Conservation (phyloP, 441 rosid species). For the Populus hybrid region DNA sequence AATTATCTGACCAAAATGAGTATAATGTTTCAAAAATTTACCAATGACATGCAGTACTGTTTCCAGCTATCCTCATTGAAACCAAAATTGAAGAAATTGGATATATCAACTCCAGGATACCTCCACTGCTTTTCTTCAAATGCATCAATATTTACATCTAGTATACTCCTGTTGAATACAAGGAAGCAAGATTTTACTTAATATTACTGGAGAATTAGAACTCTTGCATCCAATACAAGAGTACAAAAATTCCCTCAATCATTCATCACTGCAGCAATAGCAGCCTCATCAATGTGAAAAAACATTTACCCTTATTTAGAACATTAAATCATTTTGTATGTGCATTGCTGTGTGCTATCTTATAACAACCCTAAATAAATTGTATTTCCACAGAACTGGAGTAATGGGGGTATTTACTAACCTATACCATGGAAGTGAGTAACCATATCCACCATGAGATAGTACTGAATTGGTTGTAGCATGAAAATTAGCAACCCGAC, state of each 20-base stretch:
- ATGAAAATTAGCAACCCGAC: conserved; percentile 21
- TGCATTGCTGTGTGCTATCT: not conserved
- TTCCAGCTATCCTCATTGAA: conserved; percentile 56
- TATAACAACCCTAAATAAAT: not conserved
- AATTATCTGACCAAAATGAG: not conserved
- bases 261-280: not conserved
- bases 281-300: not conserved
- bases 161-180: conserved; percentile 39
- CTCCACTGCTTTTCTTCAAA: conserved; percentile 56
- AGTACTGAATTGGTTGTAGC: conserved; percentile 20
- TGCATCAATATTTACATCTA: conserved; percentile 43
- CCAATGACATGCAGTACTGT: conserved; percentile 45
- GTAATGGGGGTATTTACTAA: conserved; percentile 29
- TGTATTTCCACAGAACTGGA: not conserved
- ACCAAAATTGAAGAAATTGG: conserved; percentile 58
- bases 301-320: not conserved
- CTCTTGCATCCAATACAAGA: not conserved
- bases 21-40: conserved; percentile 21
- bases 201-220: not conserved
- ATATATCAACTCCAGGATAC: conserved; percentile 37
- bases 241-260: not conserved
- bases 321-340: not conserved
- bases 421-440: conserved; percentile 61
- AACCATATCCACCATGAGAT: conserved; percentile 36
- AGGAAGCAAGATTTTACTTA: not conserved